Conservation (phyloP, 176 grass and related monocot species). For the Dendrocalamus sinicus region DNA sequence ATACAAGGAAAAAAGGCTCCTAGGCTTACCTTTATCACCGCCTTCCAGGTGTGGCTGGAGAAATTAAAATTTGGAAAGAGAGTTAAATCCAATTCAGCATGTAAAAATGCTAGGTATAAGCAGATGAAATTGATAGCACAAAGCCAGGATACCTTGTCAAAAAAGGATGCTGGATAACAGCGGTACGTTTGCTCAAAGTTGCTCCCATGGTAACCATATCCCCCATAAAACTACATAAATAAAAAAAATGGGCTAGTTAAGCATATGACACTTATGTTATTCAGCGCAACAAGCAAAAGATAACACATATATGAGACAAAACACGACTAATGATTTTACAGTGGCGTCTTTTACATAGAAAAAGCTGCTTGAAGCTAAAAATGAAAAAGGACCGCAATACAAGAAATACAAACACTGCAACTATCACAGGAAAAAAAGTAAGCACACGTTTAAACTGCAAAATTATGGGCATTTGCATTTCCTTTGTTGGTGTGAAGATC, state of each 20-base stretch:
- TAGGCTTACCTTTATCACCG: constrained; percentile 73
- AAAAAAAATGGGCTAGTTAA: constrained; percentile 3
- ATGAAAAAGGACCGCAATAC: not conserved
- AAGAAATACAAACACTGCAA: not conserved
- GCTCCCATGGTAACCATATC: constrained; percentile 60
- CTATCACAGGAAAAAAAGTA: not conserved
- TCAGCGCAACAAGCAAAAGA: not conserved
- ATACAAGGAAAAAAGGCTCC: not conserved
- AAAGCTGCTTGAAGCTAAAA: not conserved
- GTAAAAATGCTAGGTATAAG: constrained; percentile 12
- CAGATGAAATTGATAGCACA: constrained; percentile 21
- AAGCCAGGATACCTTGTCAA: constrained; percentile 69
- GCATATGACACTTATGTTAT: not conserved
- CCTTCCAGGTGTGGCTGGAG: constrained; percentile 81
- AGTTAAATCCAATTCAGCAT: constrained; percentile 39
- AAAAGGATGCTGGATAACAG: constrained; percentile 86
- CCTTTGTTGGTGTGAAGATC: not conserved
- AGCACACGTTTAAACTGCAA: not conserved
- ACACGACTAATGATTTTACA: not conserved
- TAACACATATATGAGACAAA: not conserved
- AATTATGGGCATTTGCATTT: not conserved
- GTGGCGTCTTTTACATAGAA: not conserved
- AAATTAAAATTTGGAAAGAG: constrained; percentile 38
- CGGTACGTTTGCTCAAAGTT: constrained; percentile 76
- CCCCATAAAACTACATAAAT: constrained; percentile 58